Conservation (phyloP, 73 alveolate genomes). For the Paramecium octaurelia region DNA sequence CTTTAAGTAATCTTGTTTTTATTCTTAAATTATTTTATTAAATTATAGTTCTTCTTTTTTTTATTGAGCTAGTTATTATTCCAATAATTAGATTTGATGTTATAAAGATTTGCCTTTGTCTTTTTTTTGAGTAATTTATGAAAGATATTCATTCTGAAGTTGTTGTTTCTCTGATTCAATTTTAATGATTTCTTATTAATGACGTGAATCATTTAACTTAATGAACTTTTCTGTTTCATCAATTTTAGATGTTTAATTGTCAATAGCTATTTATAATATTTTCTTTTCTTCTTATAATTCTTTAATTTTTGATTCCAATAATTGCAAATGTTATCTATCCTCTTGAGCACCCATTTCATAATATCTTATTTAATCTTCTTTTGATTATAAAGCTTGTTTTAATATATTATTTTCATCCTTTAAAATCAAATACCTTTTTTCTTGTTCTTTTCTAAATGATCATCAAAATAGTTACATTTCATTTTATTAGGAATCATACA, state of each 20-base stretch:
- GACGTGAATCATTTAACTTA: neutral
- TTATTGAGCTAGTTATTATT: neutral
- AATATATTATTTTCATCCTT: slow-evolving; percentile 15
- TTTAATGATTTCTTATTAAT: neutral
- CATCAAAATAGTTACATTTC: neutral
- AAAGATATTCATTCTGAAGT: neutral
- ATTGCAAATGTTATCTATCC: neutral
- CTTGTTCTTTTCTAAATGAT: neutral
- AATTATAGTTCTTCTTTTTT: neutral
- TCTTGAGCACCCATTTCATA: neutral
- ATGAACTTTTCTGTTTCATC: neutral
- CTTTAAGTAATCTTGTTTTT: neutral
- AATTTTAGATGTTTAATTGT: neutral
- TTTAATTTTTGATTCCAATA: neutral
- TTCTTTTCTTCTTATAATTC: slow-evolving; percentile 30
- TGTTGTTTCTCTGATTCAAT: neutral
- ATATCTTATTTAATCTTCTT: slow-evolving; percentile 15
- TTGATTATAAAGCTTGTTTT: neutral
- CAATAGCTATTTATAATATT: neutral
- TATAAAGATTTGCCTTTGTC: neutral
- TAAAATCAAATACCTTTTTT: neutral
- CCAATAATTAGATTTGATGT: neutral
- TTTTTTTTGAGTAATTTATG: neutral
- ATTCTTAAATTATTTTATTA: neutral
- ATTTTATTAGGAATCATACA: neutral